Percentiles rank a stretch among this genome's conserved stretches.
phyloP scores from a whole-genome alignment of 345 rosid genomes.

The Brassica juncea region DNA sequence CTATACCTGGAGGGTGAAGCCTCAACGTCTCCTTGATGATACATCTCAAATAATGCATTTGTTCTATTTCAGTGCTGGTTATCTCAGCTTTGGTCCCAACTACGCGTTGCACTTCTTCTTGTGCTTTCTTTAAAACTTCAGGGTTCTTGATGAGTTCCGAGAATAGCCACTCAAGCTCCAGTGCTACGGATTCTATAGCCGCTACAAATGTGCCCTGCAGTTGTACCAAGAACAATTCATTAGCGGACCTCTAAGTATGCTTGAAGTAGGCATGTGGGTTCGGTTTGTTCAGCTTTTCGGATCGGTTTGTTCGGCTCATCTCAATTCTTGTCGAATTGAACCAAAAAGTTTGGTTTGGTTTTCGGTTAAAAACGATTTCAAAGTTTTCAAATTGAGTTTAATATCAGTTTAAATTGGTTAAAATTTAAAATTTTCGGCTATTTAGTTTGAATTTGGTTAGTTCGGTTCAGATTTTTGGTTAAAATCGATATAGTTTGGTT shows the following conservation, averaged over 20 bases:
- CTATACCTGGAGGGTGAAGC: slow-evolving; percentile 33
- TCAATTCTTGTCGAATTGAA: too few species aligned
- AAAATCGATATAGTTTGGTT: too few species aligned
- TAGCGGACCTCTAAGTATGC: neutral
- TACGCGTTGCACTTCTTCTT: slow-evolving; percentile 34
- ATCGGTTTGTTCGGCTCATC: too few species aligned
- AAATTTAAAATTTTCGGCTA: too few species aligned
- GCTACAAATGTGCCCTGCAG: slow-evolving; percentile 36
- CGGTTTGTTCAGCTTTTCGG: too few species aligned
- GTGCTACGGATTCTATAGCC: slow-evolving; percentile 33
- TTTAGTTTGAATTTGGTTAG: too few species aligned
- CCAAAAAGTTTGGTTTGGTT: too few species aligned
- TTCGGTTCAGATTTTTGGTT: too few species aligned
- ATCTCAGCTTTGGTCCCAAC: slow-evolving; percentile 33
- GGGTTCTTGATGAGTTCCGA: slow-evolving; percentile 36
- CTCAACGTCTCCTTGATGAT: slow-evolving; percentile 36
- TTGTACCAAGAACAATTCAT: neutral
- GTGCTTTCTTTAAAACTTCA: slow-evolving; percentile 25
- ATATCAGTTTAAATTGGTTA: too few species aligned
- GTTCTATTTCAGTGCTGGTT: slow-evolving; percentile 16
- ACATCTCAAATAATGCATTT: slow-evolving; percentile 38
- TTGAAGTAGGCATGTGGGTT: neutral
- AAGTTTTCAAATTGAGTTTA: too few species aligned
- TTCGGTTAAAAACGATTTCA: too few species aligned
- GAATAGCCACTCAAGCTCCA: slow-evolving; percentile 35